phyloP scores from a whole-genome alignment of 495 filamentous ascomycete genomes.

The Chaetomidium leptoderma region DNA sequence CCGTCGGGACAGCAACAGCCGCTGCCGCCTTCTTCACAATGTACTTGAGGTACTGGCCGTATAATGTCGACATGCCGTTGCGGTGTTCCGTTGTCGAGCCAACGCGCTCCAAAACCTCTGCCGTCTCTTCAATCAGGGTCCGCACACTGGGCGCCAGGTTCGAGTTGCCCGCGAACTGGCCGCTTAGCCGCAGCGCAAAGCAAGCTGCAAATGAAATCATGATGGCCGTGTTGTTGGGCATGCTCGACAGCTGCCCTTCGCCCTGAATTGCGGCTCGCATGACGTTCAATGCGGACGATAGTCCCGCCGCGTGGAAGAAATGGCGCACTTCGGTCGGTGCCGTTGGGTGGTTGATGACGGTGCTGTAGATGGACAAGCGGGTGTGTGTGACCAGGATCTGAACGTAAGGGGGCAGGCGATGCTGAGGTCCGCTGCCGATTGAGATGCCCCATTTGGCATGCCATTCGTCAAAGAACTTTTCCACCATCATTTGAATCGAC shows the following conservation, averaged over 20 bases:
- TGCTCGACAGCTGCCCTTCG: slow-evolving; percentile 62
- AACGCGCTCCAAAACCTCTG: slow-evolving; percentile 63
- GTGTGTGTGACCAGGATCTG: slow-evolving; percentile 72
- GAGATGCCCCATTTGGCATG: slow-evolving; percentile 56
- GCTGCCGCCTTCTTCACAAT: slow-evolving; percentile 45
- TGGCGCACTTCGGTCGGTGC: slow-evolving; percentile 64
- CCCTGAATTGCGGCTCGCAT: slow-evolving; percentile 68
- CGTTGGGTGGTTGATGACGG: slow-evolving; percentile 70
- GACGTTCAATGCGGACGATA: slow-evolving; percentile 69
- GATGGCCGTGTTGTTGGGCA: slow-evolving; percentile 74
- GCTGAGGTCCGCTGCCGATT: slow-evolving; percentile 54
- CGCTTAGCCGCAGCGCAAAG: slow-evolving; percentile 61
- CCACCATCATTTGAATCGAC: slow-evolving; percentile 56
- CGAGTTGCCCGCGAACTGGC: slow-evolving; percentile 52
- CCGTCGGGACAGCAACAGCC: slow-evolving; percentile 11
- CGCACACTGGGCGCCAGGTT: slow-evolving; percentile 64
- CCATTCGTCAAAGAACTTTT: slow-evolving; percentile 60
- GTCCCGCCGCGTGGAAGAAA: slow-evolving; percentile 63
- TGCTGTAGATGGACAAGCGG: slow-evolving; percentile 65
- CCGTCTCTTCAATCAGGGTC: slow-evolving; percentile 64
- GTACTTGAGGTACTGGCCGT: slow-evolving; percentile 58
- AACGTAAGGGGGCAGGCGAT: slow-evolving; percentile 64
- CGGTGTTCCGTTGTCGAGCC: slow-evolving; percentile 60
- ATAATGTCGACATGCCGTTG: slow-evolving; percentile 58
- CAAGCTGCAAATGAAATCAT: slow-evolving; percentile 75